These are phyloP conservation scores for Hyparrhenia diplandra DNA, from an alignment of 176 grass and related monocot genomes.

Conservation along the genomic window DNA sequence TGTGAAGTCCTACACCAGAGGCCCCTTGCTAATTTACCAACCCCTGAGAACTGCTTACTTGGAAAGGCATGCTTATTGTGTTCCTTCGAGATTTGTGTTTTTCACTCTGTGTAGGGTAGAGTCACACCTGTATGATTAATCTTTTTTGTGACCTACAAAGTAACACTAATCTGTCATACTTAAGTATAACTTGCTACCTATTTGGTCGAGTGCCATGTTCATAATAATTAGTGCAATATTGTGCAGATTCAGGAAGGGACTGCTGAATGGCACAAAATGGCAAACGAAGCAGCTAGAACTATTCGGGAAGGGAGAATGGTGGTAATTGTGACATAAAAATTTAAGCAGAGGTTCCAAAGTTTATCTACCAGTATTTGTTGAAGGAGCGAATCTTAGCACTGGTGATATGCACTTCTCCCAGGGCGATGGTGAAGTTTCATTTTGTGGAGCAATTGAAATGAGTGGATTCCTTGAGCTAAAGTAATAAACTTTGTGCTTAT, in stretches of 20 bases:
- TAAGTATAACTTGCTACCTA: background rate
- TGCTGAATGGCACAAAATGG: conserved; percentile 64
- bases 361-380: conserved; percentile 91
- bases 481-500: conserved; percentile 47
- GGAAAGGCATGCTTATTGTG: no score
- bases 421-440: conserved; percentile 84
- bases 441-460: conserved; percentile 99
- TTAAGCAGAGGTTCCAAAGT: conserved; percentile 91
- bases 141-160: no score
- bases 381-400: conserved; percentile 86
- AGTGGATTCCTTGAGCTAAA: conserved; percentile 97
- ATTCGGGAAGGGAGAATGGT: conserved; percentile 87
- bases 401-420: conserved; percentile 97
- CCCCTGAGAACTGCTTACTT: conserved; percentile 62
- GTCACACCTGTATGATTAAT: no score
- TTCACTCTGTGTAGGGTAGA: no score
- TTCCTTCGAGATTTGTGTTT: no score
- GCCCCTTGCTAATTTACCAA: conserved; percentile 77
- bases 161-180: background rate
- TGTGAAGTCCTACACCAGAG: conserved; percentile 84
- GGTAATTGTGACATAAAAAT: conserved; percentile 98
- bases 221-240: background rate
- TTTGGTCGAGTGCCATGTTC: conserved; percentile 12
- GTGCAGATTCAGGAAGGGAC: conserved; percentile 71
- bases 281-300: conserved; percentile 84